Evolutionary conservation across 352 stramenopile genomes (phyloP), one percentile per base, ranked within the genome.

Genomic region (Elongisporangium senticosum): DNA sequence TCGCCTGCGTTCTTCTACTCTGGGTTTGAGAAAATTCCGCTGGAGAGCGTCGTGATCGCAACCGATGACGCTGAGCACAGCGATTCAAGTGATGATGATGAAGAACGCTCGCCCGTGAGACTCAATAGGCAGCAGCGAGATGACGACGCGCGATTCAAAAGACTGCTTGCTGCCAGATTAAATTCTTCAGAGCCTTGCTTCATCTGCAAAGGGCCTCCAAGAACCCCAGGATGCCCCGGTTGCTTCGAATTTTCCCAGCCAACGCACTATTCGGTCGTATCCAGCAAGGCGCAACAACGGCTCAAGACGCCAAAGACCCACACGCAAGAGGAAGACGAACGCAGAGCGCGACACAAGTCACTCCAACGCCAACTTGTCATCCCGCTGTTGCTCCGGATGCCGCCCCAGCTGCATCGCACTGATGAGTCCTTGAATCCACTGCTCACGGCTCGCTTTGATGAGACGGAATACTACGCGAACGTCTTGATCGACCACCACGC

Each of bases 1-100:
- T 91, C 84, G 10, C 84, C 84, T 3, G 65, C 89, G 8, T 91
- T 93, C 59, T 89, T 93, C 56, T 61, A 68, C 26, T 55, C 72
- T 13, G 68, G 53, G 4, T 91, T 89, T 62, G 26, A 56, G 15
- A 93, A 93, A 33, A 76, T 86, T 17, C 65, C 74, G 0, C 56
- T 91, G 26, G 73, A 86, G 39, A 66, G 71, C 51, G 62, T 89
- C 13, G 49, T 67, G 8, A 74, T 80, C 11, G 65, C 71, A 23
- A 65, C 71, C 33, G 71, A 83, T 14, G 64, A 66, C 17, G 24
- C 39, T 19, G 62, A 74, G 10, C 55, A 65, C 19, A 47, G 59
- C 23, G 67, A 71, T 22, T 17, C 59, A 63, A 26, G 52, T 52
- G 43, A 65, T 52, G 60, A 77, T 51, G 65, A 75, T 55, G 26